Evolutionary conservation across 2,329 filamentous ascomycete species (phyloP), one percentile per base, ranked within the genome.

Genomic region (Xylaria polymorpha): DNA sequence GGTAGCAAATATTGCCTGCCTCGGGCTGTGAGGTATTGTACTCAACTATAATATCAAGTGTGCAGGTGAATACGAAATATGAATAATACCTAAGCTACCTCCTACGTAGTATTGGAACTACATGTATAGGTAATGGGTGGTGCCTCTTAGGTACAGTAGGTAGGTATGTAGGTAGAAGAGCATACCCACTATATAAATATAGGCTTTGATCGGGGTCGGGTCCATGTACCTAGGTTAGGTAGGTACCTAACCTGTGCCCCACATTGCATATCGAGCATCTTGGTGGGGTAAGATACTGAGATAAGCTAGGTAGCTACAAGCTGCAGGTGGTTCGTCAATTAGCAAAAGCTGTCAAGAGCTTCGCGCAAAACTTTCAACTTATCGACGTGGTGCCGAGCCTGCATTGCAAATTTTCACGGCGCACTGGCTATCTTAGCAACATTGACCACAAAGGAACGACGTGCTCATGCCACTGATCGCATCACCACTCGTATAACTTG

Each of bases 281-380:
- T 72, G 58, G 70, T 70, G 70, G 70, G 69, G 70, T 71, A 29
- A 29, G 4, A n/a, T n/a, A n/a, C n/a, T n/a, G n/a, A n/a, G n/a
- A n/a, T n/a, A n/a, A n/a, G n/a, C n/a, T n/a, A 29, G 25, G 25
- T 2, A 29, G 25, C 25, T 66, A 9, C 35, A 25, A 39, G 6
- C 37, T 57, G 18, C 50, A 37, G 58, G 35, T 25, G 18, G 39
- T 61, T 65, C 9, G 56, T 64, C 59, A 63, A 62, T 69, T 63
- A 53, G 63, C 35, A 41, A 48, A 58, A 67, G 67, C 60, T 70
- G 15, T 50, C 50, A 15, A 37, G 39, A 67, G 59, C 61, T 57
- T 64, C 58, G 64, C 61, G 50, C 43, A 69, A 71, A 70, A 67
- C 64, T 67, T 66, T 58, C 50, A 53, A 50, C 22, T 60, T n/a